Evolutionary conservation across 345 rosid genomes (phyloP).

Genomic region (Conringia planisiliqua): DNA sequence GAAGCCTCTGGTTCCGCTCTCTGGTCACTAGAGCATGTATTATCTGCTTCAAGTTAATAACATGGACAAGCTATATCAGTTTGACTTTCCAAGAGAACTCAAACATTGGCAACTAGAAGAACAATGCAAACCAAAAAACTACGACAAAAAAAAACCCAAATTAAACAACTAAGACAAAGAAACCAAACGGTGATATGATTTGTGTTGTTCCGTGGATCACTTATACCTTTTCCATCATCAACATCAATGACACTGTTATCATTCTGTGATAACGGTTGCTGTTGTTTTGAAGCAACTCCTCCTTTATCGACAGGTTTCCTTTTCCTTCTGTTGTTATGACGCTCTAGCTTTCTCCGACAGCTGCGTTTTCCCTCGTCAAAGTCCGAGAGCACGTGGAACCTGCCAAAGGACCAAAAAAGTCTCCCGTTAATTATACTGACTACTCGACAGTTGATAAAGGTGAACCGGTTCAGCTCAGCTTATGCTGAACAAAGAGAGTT

Average conservation of each 20-base stretch:
- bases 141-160: not conserved
- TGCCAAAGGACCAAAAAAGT: constrained; percentile 18
- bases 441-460: not conserved
- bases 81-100: constrained; percentile 1
- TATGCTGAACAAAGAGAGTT: constrained; percentile 1
- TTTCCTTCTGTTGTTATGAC: constrained; percentile 76
- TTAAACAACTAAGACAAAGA: constrained; percentile 1
- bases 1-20: constrained; percentile 56
- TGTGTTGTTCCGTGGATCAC: not conserved
- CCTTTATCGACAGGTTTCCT: constrained; percentile 58
- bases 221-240: constrained; percentile 65
- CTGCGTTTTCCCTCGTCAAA: constrained; percentile 95
- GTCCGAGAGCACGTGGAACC: constrained; percentile 81
- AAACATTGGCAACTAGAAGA: not conserved
- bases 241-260: constrained; percentile 48
- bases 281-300: constrained; percentile 38
- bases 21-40: constrained; percentile 43
- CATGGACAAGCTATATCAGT: constrained; percentile 1
- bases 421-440: not conserved
- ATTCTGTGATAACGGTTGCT: constrained; percentile 33
- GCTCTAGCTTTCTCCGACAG: constrained; percentile 92
- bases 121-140: not conserved
- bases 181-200: constrained; percentile 3
- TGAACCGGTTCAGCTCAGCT: constrained; percentile 7
- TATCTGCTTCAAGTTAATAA: constrained; percentile 38